These are phyloP conservation scores for Tricholomella constricta DNA, from an alignment of 768 basidiomycete genomes.

Conservation along the genomic window DNA sequence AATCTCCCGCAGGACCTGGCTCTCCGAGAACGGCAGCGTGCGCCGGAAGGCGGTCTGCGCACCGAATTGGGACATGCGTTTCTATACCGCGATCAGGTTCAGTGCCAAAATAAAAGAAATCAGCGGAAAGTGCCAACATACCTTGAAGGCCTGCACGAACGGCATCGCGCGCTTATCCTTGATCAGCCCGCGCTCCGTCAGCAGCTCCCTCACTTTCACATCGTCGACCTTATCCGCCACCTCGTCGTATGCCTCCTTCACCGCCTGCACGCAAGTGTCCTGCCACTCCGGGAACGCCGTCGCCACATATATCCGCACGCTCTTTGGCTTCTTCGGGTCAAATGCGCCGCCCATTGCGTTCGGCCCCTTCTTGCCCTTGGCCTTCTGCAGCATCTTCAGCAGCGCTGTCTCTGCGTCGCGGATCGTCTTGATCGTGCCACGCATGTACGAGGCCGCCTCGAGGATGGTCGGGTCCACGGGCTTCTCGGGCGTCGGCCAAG, in stretches of 20 bases:
- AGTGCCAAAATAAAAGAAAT: not conserved
- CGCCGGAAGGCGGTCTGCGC: constrained; percentile 80
- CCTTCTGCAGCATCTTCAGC: constrained; percentile 79
- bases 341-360: constrained; percentile 51
- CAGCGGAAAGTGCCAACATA: constrained; percentile 30
- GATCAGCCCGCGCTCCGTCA: constrained; percentile 76
- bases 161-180: constrained; percentile 98
- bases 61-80: constrained; percentile 79
- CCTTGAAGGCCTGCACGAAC: constrained; percentile 93
- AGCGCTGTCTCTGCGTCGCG: constrained; percentile 83
- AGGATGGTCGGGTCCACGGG: constrained; percentile 66
- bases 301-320: constrained; percentile 88
- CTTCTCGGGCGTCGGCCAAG: constrained; percentile 72
- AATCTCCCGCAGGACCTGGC: constrained; percentile 66
- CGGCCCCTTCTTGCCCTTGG: constrained; percentile 59
- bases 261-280: constrained; percentile 72
- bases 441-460: constrained; percentile 84
- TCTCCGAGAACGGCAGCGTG: constrained; percentile 81
- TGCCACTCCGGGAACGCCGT: constrained; percentile 95
- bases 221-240: constrained; percentile 76
- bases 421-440: constrained; percentile 85
- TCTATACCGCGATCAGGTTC: constrained; percentile 43
- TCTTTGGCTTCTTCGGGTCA: constrained; percentile 85
- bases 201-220: constrained; percentile 64
- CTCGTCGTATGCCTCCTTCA: constrained; percentile 67